phyloP scores from a whole-genome alignment of 176 grass and related monocot species.

The Rhipidocladum racemiflorum region DNA sequence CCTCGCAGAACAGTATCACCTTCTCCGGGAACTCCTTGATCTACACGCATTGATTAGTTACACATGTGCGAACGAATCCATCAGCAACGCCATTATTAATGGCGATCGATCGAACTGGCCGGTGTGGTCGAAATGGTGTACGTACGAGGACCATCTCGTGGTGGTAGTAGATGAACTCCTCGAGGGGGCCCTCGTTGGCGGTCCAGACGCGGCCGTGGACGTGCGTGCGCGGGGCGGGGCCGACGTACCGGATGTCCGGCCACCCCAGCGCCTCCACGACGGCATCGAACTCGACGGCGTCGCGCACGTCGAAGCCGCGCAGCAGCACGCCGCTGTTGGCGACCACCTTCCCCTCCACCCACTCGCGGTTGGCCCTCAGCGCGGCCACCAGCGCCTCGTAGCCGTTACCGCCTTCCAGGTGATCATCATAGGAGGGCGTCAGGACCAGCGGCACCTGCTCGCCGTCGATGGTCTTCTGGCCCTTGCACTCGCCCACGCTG shows the following conservation, averaged over 20 bases:
- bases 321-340: slow-evolving; percentile 48
- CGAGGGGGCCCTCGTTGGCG: slow-evolving; percentile 60
- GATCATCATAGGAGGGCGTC: not conserved
- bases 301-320: slow-evolving; percentile 49
- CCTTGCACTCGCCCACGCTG: slow-evolving; percentile 44
- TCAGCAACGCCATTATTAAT: too few relatives aligned
- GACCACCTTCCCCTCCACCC: slow-evolving; percentile 49
- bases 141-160: slow-evolving; percentile 57
- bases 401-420: not conserved
- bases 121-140: not conserved
- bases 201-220: slow-evolving; percentile 66
- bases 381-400: slow-evolving; percentile 39
- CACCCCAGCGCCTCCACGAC: slow-evolving; percentile 49
- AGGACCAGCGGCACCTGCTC: slow-evolving; percentile 58
- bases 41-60: not conserved
- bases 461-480: slow-evolving; percentile 52
- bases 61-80: not conserved
- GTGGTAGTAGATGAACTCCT: slow-evolving; percentile 72
- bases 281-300: slow-evolving; percentile 50
- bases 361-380: slow-evolving; percentile 29
- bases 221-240: slow-evolving; percentile 56
- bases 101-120: not conserved
- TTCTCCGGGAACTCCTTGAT: slow-evolving; percentile 45
- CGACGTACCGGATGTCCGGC: slow-evolving; percentile 66
- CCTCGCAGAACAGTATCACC: slow-evolving; percentile 61